A percentile compares a stretch with the other conserved stretches of the same genome.
phyloP scores from a whole-genome alignment of 257 asterid genomes.

The Capsicum chinense region DNA sequence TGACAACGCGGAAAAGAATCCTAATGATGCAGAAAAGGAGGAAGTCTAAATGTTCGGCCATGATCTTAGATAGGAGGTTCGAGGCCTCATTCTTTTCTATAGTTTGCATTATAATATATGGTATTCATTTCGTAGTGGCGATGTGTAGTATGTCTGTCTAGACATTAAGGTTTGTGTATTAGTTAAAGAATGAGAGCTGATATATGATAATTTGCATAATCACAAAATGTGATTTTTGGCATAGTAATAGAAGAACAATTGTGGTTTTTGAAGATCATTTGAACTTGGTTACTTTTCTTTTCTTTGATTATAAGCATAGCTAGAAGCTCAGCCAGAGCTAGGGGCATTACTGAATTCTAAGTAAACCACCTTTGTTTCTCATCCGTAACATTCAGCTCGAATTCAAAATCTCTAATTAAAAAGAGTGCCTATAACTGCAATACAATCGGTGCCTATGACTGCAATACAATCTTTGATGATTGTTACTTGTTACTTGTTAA shows the following conservation, averaged over 20 bases:
- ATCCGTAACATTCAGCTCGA: too few relatives aligned
- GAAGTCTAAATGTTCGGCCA: conserved; percentile 15
- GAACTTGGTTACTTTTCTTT: neutral
- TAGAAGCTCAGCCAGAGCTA: too few relatives aligned
- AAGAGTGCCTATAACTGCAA: too few relatives aligned
- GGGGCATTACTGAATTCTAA: too few relatives aligned
- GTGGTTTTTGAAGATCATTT: neutral
- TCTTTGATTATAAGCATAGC: neutral
- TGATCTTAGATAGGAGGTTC: neutral
- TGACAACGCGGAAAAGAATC: conserved; percentile 19
- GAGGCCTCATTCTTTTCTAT: neutral
- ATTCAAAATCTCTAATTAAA: too few relatives aligned
- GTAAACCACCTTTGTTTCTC: too few relatives aligned
- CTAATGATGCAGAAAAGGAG: conserved; percentile 5
- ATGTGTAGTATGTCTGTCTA: conserved; percentile 6
- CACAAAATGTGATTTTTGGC: conserved; percentile 3
- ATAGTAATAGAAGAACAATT: neutral
- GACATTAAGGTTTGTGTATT: conserved; percentile 10
- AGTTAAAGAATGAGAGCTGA: neutral
- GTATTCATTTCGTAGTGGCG: neutral
- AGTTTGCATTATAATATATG: neutral
- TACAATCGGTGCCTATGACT: too few relatives aligned
- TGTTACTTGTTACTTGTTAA: too few relatives aligned
- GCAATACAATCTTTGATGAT: too few relatives aligned
- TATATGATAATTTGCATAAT: neutral